Percentiles rank a stretch among this genome's conserved stretches.
Evolutionary conservation across 352 stramenopile species (phyloP).

Genomic region (Peronospora destructor): DNA sequence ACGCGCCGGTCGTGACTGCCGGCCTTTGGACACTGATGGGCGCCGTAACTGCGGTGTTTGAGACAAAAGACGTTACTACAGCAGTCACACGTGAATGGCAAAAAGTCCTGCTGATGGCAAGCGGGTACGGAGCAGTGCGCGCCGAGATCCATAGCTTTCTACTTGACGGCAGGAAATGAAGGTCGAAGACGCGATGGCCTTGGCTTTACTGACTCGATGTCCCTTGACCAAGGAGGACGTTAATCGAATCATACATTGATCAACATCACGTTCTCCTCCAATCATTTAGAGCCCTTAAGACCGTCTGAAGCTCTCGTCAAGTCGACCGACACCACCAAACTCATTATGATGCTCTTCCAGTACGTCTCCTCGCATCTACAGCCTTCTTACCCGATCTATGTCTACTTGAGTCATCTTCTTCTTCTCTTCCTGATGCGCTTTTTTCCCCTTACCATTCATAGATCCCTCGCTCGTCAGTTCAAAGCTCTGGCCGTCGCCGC

Average conservation of each 20-base stretch:
- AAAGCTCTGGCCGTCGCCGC: slow-evolving; percentile 37
- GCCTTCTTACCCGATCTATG: neutral
- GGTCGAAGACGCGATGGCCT: too few relatives aligned
- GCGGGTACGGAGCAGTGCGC: slow-evolving; percentile 56
- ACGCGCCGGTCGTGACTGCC: slow-evolving; percentile 63
- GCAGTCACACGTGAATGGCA: slow-evolving; percentile 83
- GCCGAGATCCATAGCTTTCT: slow-evolving; percentile 53
- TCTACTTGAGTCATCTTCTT: neutral
- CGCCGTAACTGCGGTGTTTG: slow-evolving; percentile 73
- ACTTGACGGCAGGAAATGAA: too few relatives aligned
- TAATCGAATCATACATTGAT: too few relatives aligned
- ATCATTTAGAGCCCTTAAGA: slow-evolving; percentile 13
- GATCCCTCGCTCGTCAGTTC: slow-evolving; percentile 53
- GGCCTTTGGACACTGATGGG: slow-evolving; percentile 58
- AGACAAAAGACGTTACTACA: slow-evolving; percentile 77
- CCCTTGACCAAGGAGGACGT: too few relatives aligned
- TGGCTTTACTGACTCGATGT: too few relatives aligned
- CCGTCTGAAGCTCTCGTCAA: too few relatives aligned
- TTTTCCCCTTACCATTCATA: slow-evolving; percentile 8
- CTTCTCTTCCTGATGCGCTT: slow-evolving; percentile 11
- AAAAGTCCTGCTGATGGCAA: slow-evolving; percentile 77
- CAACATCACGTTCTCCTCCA: slow-evolving; percentile 13
- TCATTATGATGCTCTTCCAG: slow-evolving; percentile 38
- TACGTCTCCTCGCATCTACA: slow-evolving; percentile 17
- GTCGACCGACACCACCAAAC: slow-evolving; percentile 9